A percentile compares a stretch with the other conserved stretches of the same genome.
phyloP scores from a whole-genome alignment of 108 stramenopile species.

The Skeletonema costatum region DNA sequence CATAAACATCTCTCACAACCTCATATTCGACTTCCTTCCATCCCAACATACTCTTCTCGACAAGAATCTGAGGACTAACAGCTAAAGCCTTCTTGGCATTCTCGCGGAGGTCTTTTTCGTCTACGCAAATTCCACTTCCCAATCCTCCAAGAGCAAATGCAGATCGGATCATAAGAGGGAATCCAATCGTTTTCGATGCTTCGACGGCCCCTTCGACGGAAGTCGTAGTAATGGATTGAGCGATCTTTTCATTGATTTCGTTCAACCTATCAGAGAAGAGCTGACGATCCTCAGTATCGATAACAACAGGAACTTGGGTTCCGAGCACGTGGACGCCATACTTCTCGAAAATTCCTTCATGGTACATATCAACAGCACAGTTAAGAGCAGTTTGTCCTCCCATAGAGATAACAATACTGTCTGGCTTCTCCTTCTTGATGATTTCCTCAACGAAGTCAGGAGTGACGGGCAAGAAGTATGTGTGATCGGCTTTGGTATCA shows the following conservation, averaged over 20 bases:
- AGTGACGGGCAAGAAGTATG: conserved; percentile 97
- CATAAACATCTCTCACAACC: conserved; percentile 85
- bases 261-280: conserved; percentile 91
- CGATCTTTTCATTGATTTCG: conserved; percentile 98
- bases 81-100: conserved; percentile 92
- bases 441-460: conserved; percentile 96
- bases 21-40: conserved; percentile 99
- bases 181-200: conserved; percentile 93
- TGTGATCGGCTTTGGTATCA: conserved; percentile 88
- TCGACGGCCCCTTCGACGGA: conserved; percentile 85
- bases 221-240: conserved; percentile 81
- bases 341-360: conserved; percentile 90
- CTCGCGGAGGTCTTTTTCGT: conserved; percentile 84
- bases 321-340: conserved; percentile 94
- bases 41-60: conserved; percentile 96
- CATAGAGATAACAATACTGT: conserved; percentile 97
- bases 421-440: conserved; percentile 96
- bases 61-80: conserved; percentile 92
- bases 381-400: conserved; percentile 99
- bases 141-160: conserved; percentile 98
- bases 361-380: conserved; percentile 93
- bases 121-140: conserved; percentile 93
- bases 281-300: conserved; percentile 98
- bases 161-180: conserved; percentile 96
- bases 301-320: conserved; percentile 93